Conservation (phyloP, 129 eudicot genomes). For the Silybum marianum region DNA sequence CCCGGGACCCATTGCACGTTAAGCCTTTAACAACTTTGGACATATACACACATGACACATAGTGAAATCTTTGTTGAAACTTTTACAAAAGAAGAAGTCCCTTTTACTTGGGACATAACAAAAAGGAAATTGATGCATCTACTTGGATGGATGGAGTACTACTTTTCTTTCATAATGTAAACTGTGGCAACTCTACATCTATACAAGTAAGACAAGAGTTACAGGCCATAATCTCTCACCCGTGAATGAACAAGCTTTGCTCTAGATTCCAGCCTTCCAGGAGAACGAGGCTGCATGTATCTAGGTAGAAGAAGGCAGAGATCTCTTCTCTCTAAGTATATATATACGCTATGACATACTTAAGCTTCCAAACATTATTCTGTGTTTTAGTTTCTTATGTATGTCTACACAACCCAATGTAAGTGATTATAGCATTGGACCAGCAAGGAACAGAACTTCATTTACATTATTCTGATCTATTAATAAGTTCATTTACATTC, state of each 20-base stretch:
- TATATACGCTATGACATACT: neutral
- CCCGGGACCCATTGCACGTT: too few species aligned
- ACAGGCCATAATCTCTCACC: neutral
- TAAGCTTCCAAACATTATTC: neutral
- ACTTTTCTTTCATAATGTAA: neutral
- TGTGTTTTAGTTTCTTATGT: neutral
- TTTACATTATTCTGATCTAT: too few species aligned
- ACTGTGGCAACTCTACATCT: too few species aligned
- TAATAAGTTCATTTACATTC: neutral
- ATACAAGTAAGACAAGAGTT: neutral
- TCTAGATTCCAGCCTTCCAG: neutral
- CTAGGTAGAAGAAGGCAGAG: neutral
- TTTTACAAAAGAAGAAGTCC: too few species aligned
- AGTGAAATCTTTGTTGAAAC: too few species aligned
- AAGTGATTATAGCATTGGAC: neutral
- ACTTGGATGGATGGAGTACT: neutral
- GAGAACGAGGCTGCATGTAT: neutral
- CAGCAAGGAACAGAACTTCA: too few species aligned
- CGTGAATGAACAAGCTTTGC: neutral
- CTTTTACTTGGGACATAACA: neutral
- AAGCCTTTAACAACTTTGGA: too few species aligned
- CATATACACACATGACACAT: neutral
- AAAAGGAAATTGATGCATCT: neutral
- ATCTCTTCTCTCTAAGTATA: neutral
- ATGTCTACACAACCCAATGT: neutral